Base-by-base conservation (phyloP, 2,329 filamentous ascomycete species). In the Aspergillus sp. region DNA sequence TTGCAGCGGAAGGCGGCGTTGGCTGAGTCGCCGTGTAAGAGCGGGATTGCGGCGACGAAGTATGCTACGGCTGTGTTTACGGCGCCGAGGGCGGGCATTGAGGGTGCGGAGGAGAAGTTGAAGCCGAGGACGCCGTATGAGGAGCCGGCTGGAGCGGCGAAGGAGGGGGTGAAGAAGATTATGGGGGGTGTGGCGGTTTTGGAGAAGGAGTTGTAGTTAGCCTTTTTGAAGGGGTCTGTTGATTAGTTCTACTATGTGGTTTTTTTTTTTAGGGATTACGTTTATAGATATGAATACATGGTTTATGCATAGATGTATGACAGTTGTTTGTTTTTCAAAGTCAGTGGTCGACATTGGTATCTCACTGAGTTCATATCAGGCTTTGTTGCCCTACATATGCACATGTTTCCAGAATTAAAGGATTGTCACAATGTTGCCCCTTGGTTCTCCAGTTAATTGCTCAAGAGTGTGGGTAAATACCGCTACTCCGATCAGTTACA, bases 1-100 rank as follows among this genome's bases (percentile, higher is more conserved):
- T 70, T 90, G 69, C 87, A 90, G 66, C 76, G 80, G 58, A 82
- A 82, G 69, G 85, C 87, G 0, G 86, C 87, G 7, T 73, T 90
- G 54, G 87, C 87, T 0, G 88, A 91, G 72, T 83, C 83, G 58
- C 83, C 85, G 0, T 85, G 84, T 67, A 90, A 90, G 74, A 80
- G 81, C 11, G 88, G 88, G 6, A 88, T 90, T 65, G 87, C 86
- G 9, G 80, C 81, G 2, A 85, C 84, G n/a, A 90, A 91, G 75
- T 90, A 88, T 69, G 88, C 87, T 0, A 86, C 85, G 0, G 82
- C 85, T 2, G 74, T 86, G 32, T 85, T 82, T 64, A 85, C 85
- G 36, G 88, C 86, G 1, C 80, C 73, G 58, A 72, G 75, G 54
- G 87, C 87, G 1, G 86, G 85, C 0, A 84, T 90, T 42, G 80